Base-by-base conservation (phyloP, 306 rosid genomes). In the Bauhinia variegata region DNA sequence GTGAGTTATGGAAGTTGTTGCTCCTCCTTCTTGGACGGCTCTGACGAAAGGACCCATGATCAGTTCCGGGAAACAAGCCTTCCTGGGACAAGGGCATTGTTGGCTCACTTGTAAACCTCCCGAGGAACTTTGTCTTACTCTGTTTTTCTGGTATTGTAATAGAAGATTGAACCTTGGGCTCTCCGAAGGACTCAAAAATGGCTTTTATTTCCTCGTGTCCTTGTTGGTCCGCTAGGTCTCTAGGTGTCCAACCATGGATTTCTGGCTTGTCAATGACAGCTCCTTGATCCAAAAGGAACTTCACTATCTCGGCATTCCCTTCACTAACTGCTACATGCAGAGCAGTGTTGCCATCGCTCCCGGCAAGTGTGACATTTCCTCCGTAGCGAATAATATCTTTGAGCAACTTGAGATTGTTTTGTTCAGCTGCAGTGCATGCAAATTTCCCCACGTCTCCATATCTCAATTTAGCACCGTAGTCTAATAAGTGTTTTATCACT, bases 321-420 rank as follows among this genome's bases (percentile, higher is more conserved):
- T 90, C 97, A 0, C 84, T 76, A 5, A 93, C 97, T 1, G 99
- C 97, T 34, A 83, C 80, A 10, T 93, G 96, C 46, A 90, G 85
- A 32, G 96, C 96, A 0, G 99, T 88, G 62, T 42, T 60, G 60
- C 95, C 97, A 12, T 56, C 77, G 69, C 4, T 48, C 31, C 10
- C 41, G 5, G 82, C 50, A 38, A 30, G 8, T 5, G 78, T 79
- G 66, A 85, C 61, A 42, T 85, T 76, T 8, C 90, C 87, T 14
- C 91, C 82, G 11, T 37, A 66, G 12, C 53, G 71, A 46, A 62
- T 58, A 13, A 82, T 75, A 8, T 74, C 82, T 61, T 69, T 65
- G 65, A 85, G 82, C 71, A 82, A 72, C 47, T 70, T 61, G 68
- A 85, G 49, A 72, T 68, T 80, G 74, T 64, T 75, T 63, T 75